Evolutionary conservation across 2,329 filamentous ascomycete genomes (phyloP).

Genomic region (Aspergillus intermedius): DNA sequence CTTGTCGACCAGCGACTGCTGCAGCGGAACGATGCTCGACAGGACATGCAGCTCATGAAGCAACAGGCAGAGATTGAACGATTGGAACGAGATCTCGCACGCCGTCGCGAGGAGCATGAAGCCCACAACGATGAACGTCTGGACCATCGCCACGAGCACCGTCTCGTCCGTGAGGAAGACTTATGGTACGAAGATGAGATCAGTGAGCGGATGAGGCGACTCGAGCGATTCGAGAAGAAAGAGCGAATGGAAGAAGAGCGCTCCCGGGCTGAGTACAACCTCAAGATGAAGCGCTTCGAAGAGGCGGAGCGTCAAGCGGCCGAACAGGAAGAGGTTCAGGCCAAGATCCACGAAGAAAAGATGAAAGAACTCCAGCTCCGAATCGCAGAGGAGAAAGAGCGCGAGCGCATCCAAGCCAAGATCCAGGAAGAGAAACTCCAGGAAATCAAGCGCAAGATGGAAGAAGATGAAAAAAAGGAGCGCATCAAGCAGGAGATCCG

Average conservation of each 20-base stretch:
- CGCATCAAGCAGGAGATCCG: slow-evolving; percentile 27
- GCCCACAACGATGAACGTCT: slow-evolving; percentile 1
- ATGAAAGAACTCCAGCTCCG: slow-evolving; percentile 18
- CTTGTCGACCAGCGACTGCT: slow-evolving; percentile 29
- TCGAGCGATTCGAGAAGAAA: slow-evolving; percentile 31
- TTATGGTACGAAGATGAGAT: slow-evolving; percentile 38
- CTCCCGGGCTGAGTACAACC: slow-evolving; percentile 4
- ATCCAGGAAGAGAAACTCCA: slow-evolving; percentile 24
- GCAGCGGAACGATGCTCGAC: slow-evolving; percentile 26
- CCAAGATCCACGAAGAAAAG: slow-evolving; percentile 3
- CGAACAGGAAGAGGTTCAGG: slow-evolving; percentile 5
- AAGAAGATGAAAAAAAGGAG: slow-evolving; percentile 43
- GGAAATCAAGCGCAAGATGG: slow-evolving; percentile 27
- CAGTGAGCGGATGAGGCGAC: slow-evolving; percentile 30
- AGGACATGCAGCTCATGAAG: slow-evolving; percentile 29
- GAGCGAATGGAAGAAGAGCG: slow-evolving; percentile 7
- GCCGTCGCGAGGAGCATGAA: slow-evolving; percentile 17
- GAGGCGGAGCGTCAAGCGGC: slow-evolving; percentile 14
- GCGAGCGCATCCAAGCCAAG: slow-evolving; percentile 27
- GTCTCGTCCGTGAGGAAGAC: slow-evolving; percentile 33
- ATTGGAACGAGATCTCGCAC: slow-evolving; percentile 28
- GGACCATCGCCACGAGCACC: slow-evolving; percentile 18
- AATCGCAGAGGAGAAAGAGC: slow-evolving; percentile 5
- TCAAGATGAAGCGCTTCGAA: slow-evolving; percentile 14
- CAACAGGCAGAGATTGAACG: slow-evolving; percentile 32